A percentile compares a stretch with the other conserved stretches of the same genome.
These are phyloP conservation scores for Alternaria burnsii DNA, from an alignment of 2,329 filamentous ascomycete genomes.

Conservation along the genomic window DNA sequence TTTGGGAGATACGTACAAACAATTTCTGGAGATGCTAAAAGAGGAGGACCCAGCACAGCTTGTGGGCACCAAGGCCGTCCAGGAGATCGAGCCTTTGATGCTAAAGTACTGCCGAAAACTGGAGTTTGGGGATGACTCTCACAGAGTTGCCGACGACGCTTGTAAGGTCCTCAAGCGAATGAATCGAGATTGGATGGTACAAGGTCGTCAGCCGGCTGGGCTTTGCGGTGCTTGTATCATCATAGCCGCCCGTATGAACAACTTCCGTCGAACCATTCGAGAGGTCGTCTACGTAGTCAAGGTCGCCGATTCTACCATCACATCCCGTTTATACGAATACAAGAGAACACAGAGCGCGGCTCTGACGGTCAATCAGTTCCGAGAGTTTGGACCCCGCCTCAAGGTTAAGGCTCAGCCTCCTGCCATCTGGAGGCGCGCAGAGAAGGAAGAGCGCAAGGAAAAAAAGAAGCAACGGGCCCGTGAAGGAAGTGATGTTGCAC, in stretches of 20 bases:
- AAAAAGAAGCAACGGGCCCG: constrained; percentile 33
- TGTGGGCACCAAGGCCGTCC: constrained; percentile 62
- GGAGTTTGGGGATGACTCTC: constrained; percentile 84
- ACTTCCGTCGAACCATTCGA: constrained; percentile 88
- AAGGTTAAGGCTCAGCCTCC: constrained; percentile 76
- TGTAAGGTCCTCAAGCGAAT: constrained; percentile 88
- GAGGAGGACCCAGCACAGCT: constrained; percentile 64
- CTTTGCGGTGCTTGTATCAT: constrained; percentile 94
- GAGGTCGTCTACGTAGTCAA: constrained; percentile 99
- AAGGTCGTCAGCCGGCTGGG: constrained; percentile 90
- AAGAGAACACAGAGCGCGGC: constrained; percentile 83
- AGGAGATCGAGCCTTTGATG: constrained; percentile 87
- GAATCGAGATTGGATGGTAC: constrained; percentile 97
- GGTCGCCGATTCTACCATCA: constrained; percentile 91
- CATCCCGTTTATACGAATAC: constrained; percentile 91
- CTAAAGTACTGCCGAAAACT: constrained; percentile 90
- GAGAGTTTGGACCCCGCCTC: constrained; percentile 70
- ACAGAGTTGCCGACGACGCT: constrained; percentile 87
- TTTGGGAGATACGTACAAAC: constrained; percentile 88
- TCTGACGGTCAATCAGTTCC: constrained; percentile 87
- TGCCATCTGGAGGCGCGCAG: constrained; percentile 74
- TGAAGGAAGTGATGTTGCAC: constrained; percentile 20
- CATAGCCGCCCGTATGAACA: constrained; percentile 96
- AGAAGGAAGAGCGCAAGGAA: constrained; percentile 53
- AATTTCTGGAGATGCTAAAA: constrained; percentile 72